These are phyloP conservation scores for Fomes fomentarius DNA, from an alignment of 1,284 basidiomycete species.

Conservation along the genomic window DNA sequence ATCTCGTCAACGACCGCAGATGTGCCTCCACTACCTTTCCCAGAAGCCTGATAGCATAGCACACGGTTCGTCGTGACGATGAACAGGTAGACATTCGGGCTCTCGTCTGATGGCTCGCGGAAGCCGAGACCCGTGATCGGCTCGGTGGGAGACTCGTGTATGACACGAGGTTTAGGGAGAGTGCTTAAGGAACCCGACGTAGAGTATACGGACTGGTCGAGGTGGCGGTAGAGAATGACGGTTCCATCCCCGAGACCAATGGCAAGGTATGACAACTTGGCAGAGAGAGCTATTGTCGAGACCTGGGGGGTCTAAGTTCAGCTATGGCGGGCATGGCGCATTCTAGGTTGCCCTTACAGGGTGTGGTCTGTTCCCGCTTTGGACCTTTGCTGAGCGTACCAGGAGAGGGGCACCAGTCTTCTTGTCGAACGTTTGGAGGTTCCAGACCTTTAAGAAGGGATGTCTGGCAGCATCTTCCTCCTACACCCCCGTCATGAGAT, in stretches of 20 bases:
- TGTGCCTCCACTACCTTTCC: slow-evolving; percentile 71
- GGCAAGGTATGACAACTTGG: slow-evolving; percentile 84
- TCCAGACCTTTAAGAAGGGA: slow-evolving; percentile 90
- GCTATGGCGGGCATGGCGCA: background rate
- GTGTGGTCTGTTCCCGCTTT: slow-evolving; percentile 77
- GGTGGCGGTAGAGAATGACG: slow-evolving; percentile 87
- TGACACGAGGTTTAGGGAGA: slow-evolving; percentile 78
- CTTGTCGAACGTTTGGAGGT: slow-evolving; percentile 78
- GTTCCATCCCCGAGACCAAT: slow-evolving; percentile 95
- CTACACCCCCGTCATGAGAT: slow-evolving; percentile 48
- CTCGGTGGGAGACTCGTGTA: slow-evolving; percentile 82
- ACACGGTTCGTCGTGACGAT: slow-evolving; percentile 89
- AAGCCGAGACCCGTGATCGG: slow-evolving; percentile 94
- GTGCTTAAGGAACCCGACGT: slow-evolving; percentile 62
- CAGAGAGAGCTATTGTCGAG: slow-evolving; percentile 80
- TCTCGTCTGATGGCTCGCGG: slow-evolving; percentile 61
- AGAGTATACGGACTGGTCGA: slow-evolving; percentile 85
- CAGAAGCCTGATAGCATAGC: slow-evolving; percentile 76
- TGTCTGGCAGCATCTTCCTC: slow-evolving; percentile 80
- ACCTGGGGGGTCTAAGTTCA: slow-evolving; percentile 53
- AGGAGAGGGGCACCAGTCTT: slow-evolving; percentile 69
- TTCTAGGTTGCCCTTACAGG: slow-evolving; percentile 55
- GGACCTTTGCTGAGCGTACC: slow-evolving; percentile 79
- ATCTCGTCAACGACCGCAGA: slow-evolving; percentile 83
- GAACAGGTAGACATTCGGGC: slow-evolving; percentile 68